phyloP scores from a whole-genome alignment of 148 eudicot species.

The Hydrangea macrophylla region DNA sequence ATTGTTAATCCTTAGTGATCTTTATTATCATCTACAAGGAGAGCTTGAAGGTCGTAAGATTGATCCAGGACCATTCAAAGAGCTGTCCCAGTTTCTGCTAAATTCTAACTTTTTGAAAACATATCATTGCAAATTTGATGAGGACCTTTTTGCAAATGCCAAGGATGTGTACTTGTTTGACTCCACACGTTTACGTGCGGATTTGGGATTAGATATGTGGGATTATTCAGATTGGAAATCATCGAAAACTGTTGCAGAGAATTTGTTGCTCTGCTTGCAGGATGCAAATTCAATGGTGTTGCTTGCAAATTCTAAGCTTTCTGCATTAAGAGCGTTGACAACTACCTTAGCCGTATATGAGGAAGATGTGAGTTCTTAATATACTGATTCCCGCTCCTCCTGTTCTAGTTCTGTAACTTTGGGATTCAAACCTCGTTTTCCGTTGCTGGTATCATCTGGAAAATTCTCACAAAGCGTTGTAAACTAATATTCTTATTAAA shows the following conservation, averaged over 20 bases:
- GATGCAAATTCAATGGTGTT: conserved; percentile 60
- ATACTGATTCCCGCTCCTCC: conserved; percentile 3
- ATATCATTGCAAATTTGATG: conserved; percentile 41
- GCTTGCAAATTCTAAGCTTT: conserved; percentile 62
- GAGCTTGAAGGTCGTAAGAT: conserved; percentile 90
- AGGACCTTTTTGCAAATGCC: conserved; percentile 27
- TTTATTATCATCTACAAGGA: conserved; percentile 90
- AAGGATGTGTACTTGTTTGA: conserved; percentile 54
- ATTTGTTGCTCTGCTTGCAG: conserved; percentile 46
- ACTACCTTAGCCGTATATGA: conserved; percentile 42
- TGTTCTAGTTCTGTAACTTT: neutral
- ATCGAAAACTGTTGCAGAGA: conserved; percentile 64
- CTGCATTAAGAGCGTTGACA: conserved; percentile 60
- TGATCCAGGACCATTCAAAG: conserved; percentile 77
- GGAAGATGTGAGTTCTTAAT: conserved; percentile 53
- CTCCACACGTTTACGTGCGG: conserved; percentile 46
- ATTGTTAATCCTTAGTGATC: conserved; percentile 69
- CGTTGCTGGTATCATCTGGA: neutral
- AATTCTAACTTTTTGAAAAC: conserved; percentile 46
- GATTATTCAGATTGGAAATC: conserved; percentile 64
- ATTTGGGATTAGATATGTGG: conserved; percentile 77
- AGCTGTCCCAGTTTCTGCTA: conserved; percentile 57
- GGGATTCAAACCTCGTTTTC: neutral
- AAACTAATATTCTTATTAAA: neutral
- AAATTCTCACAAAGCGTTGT: neutral